Base-by-base conservation (phyloP, 1,139 yeast species). In the Taphrina sp. region DNA sequence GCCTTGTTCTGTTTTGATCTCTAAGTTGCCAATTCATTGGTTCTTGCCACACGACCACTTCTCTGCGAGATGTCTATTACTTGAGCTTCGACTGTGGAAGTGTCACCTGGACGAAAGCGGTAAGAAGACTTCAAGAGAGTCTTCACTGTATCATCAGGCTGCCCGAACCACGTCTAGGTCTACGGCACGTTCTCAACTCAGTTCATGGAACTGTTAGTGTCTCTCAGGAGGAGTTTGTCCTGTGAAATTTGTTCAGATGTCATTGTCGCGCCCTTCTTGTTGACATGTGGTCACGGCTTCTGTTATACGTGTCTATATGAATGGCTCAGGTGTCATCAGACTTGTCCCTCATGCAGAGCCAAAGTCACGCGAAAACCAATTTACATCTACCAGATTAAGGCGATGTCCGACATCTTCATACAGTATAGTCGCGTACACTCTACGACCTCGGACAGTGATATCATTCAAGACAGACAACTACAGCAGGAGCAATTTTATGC, bases 311-410 rank as follows among this genome's bases (percentile, higher is more conserved):
- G 58, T 35, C 24, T 42, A 23, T 46, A 24, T 28, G 58, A 56
- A 22, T 56, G 58, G 58, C 24, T 51, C 12, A 31, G 26, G 31
- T 29, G 39, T 12, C 45, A 51, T 28, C 39, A 41, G 28, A 52
- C 58, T 3, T 56, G 58, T 43, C 58, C 58, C 26, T 28, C 43
- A 1, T 56, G 58, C 26, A 51, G 58, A 20, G 47, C 44, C 14
- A 26, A 34, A 22, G 37, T 56, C 31, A 23, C 31, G 14, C 26
- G 19, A n/a, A 34, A 41, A 20, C 58, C 58, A 1, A 19, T 39
- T 5, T 33, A 42, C 5, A 41, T 31, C 16, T 51, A 49, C 17
- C 14, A 20, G 14, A 47, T 56, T 24, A 41, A 37, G 23, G 58
- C 41, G 29, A 52, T 56, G 17, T 47, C 28, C 16, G 52, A 49